A percentile compares a stretch with the other conserved stretches of the same genome.
Conservation (phyloP, 306 rosid species). For the Ochetophila trinervis region DNA sequence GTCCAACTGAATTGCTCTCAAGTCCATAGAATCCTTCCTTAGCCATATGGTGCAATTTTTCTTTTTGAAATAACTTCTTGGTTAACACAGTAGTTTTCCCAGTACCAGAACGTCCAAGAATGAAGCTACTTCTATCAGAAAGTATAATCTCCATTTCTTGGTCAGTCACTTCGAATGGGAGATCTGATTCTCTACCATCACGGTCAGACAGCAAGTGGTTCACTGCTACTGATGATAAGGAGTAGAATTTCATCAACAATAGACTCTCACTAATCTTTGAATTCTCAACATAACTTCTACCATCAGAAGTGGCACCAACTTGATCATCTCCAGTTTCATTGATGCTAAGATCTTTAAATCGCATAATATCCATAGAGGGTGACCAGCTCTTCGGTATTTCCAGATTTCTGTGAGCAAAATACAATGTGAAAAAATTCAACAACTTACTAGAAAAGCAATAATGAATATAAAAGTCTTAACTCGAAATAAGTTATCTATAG, state of each 20-base stretch:
- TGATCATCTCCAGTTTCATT: slow-evolving; percentile 28
- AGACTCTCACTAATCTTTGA: slow-evolving; percentile 77
- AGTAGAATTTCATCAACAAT: slow-evolving; percentile 72
- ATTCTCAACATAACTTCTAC: slow-evolving; percentile 67
- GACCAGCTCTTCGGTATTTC: slow-evolving; percentile 60
- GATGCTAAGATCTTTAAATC: slow-evolving; percentile 31
- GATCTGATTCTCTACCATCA: slow-evolving; percentile 51
- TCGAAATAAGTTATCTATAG: neutral
- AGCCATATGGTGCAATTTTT: slow-evolving; percentile 38
- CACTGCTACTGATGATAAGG: slow-evolving; percentile 48
- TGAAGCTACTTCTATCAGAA: slow-evolving; percentile 51
- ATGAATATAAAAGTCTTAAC: no score
- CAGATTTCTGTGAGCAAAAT: slow-evolving; percentile 35
- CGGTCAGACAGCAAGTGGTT: slow-evolving; percentile 58
- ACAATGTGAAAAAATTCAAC: neutral
- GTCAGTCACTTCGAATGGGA: slow-evolving; percentile 75
- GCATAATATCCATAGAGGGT: slow-evolving; percentile 32
- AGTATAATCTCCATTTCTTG: slow-evolving; percentile 61
- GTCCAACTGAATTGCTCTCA: slow-evolving; percentile 1
- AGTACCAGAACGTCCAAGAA: slow-evolving; percentile 83
- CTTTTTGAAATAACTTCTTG: slow-evolving; percentile 65
- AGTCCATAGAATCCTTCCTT: slow-evolving; percentile 25
- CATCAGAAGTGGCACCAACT: slow-evolving; percentile 31
- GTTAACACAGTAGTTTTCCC: slow-evolving; percentile 88
- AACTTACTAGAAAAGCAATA: neutral